Conservation (phyloP, 108 stramenopile species). For the Chaetoceros tenuissimus region DNA sequence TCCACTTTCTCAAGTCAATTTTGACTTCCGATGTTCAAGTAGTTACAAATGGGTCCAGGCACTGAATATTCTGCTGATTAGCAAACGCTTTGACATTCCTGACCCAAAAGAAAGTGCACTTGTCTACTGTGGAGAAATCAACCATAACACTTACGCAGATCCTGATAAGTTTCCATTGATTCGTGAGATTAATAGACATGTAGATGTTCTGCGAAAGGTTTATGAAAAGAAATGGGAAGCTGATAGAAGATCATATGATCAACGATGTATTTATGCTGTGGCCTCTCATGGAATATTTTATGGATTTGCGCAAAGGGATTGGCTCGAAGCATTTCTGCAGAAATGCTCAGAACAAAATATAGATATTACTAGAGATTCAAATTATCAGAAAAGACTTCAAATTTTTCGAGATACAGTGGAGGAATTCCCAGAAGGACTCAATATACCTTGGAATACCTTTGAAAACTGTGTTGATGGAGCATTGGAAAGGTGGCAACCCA, state of each 20-base stretch:
- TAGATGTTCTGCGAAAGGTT: slow-evolving; percentile 3
- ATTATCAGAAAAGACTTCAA: too few relatives aligned
- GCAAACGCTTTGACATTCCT: not conserved
- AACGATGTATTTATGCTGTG: slow-evolving; percentile 8
- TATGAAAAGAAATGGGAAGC: slow-evolving; percentile 8
- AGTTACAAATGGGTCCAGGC: slow-evolving; percentile 3
- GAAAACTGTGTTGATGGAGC: too few relatives aligned
- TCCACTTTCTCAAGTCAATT: slow-evolving; percentile 10
- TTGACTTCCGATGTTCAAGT: slow-evolving; percentile 6
- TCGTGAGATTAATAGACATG: not conserved
- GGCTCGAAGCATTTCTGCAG: too few relatives aligned
- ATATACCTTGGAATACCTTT: too few relatives aligned
- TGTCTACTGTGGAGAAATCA: not conserved
- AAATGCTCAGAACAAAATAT: too few relatives aligned
- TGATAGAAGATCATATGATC: not conserved
- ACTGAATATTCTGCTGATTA: slow-evolving; percentile 1
- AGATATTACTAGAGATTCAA: too few relatives aligned
- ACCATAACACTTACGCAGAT: slow-evolving; percentile 6
- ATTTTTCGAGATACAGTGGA: too few relatives aligned
- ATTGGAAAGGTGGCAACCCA: too few relatives aligned
- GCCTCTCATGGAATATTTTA: slow-evolving; percentile 2
- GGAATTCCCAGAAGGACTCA: too few relatives aligned
- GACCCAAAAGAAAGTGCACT: slow-evolving; percentile 3
- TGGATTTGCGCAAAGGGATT: too few relatives aligned
- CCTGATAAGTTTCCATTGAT: slow-evolving; percentile 4